Conservation (phyloP, 345 rosid genomes). For the Aquilaria malaccensis region DNA sequence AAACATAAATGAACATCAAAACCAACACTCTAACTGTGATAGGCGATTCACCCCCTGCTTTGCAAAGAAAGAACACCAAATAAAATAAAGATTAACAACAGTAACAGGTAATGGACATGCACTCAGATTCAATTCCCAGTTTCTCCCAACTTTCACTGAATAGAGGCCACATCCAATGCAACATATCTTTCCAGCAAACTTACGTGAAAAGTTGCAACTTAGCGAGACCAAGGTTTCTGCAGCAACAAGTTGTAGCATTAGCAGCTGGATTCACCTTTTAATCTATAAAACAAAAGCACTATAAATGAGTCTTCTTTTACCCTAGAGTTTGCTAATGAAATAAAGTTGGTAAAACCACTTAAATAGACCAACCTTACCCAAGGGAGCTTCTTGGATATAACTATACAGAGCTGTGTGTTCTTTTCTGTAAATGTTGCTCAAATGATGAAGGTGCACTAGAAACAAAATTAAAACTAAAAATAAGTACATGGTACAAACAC, state of each 20-base stretch:
- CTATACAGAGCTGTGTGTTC: conserved; percentile 53
- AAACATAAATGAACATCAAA: too few species aligned
- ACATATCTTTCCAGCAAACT: conserved; percentile 28
- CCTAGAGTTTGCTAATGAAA: conserved; percentile 19
- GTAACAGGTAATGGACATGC: conserved; percentile 70
- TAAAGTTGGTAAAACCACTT: conserved; percentile 3
- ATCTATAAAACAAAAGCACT: not conserved
- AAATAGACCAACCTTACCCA: not conserved
- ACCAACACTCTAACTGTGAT: too few species aligned
- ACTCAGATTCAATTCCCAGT: conserved; percentile 36
- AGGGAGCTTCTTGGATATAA: conserved; percentile 26
- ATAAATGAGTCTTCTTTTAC: conserved; percentile 6
- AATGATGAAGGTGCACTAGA: conserved; percentile 39
- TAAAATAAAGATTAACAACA: not conserved
- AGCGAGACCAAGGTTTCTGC: not conserved
- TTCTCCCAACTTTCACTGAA: too few species aligned
- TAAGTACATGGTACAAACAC: conserved; percentile 1
- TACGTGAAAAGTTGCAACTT: conserved; percentile 6
- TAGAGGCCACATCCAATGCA: too few species aligned
- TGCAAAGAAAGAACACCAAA: not conserved
- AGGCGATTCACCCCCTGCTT: too few species aligned
- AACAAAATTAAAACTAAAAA: not conserved
- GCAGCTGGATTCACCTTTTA: not conserved
- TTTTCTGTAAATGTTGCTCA: conserved; percentile 14
- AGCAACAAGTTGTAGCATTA: not conserved